These are phyloP conservation scores for Coemansia sp. DNA, from an alignment of 192 early-diverging fungal species.

Conservation along the genomic window DNA sequence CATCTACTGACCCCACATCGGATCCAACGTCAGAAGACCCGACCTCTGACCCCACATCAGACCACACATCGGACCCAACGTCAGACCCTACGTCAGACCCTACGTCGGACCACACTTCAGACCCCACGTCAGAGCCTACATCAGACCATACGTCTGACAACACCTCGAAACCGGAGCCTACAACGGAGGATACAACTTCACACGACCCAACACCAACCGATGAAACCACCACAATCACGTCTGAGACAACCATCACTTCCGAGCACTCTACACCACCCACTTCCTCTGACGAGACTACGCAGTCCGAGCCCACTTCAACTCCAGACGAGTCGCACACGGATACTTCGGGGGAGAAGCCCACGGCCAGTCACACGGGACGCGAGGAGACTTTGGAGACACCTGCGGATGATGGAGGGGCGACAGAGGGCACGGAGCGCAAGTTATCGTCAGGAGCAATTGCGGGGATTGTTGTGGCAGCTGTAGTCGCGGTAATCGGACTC, in stretches of 20 bases:
- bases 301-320: background rate
- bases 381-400: background rate
- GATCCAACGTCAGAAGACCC: no score
- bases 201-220: background rate
- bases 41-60: no score
- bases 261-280: background rate
- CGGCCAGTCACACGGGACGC: background rate
- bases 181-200: background rate
- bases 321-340: background rate
- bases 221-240: background rate
- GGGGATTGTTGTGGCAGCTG: slow-evolving; percentile 32
- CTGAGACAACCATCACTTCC: background rate
- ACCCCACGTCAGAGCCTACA: no score
- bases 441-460: slow-evolving; percentile 25
- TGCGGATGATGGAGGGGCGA: background rate
- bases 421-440: background rate
- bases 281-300: background rate
- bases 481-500: slow-evolving; percentile 12
- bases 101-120: background rate
- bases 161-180: background rate
- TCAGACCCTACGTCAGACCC: background rate
- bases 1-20: background rate
- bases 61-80: no score
- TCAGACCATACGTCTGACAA: background rate
- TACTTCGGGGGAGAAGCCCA: background rate